Evolutionary conservation across 768 basidiomycete genomes (phyloP).

Genomic region (Fibroporia radiculosa): DNA sequence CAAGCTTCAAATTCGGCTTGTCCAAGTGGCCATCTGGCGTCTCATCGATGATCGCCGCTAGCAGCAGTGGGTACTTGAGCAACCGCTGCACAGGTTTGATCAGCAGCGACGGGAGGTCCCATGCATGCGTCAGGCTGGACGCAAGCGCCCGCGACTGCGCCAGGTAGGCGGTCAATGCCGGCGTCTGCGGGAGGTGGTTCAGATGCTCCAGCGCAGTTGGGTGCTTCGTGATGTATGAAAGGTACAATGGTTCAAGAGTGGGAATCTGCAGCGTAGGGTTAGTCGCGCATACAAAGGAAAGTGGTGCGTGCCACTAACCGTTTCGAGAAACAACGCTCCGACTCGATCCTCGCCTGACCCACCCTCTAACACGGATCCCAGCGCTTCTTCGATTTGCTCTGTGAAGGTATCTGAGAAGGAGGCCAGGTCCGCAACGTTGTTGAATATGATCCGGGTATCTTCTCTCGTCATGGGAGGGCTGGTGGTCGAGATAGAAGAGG

Average conservation of each 20-base stretch:
- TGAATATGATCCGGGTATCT: slow-evolving; percentile 66
- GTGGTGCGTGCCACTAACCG: slow-evolving; percentile 44
- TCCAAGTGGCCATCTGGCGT: slow-evolving; percentile 66
- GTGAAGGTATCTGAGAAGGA: slow-evolving; percentile 61
- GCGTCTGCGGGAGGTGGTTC: slow-evolving; percentile 38
- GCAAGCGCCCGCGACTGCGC: slow-evolving; percentile 58
- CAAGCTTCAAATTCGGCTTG: slow-evolving; percentile 45
- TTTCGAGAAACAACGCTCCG: slow-evolving; percentile 61
- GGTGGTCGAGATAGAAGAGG: slow-evolving; percentile 16
- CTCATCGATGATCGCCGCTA: slow-evolving; percentile 67
- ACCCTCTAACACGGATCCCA: slow-evolving; percentile 55
- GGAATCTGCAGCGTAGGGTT: slow-evolving; percentile 42
- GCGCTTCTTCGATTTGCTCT: slow-evolving; percentile 54
- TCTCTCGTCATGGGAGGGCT: slow-evolving; percentile 63
- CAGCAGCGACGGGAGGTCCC: slow-evolving; percentile 89
- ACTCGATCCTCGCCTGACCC: slow-evolving; percentile 65
- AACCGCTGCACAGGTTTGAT: slow-evolving; percentile 97
- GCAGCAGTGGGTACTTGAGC: slow-evolving; percentile 87
- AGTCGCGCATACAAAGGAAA: slow-evolving; percentile 1
- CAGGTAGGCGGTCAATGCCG: slow-evolving; percentile 60
- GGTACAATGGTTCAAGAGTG: slow-evolving; percentile 64
- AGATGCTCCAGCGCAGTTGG: slow-evolving; percentile 68
- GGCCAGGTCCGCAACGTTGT: slow-evolving; percentile 71
- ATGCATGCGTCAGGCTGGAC: slow-evolving; percentile 71
- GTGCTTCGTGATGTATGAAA: slow-evolving; percentile 75